Evolutionary conservation across 129 eudicot species (phyloP).

Genomic region (Escallonia herrerae): DNA sequence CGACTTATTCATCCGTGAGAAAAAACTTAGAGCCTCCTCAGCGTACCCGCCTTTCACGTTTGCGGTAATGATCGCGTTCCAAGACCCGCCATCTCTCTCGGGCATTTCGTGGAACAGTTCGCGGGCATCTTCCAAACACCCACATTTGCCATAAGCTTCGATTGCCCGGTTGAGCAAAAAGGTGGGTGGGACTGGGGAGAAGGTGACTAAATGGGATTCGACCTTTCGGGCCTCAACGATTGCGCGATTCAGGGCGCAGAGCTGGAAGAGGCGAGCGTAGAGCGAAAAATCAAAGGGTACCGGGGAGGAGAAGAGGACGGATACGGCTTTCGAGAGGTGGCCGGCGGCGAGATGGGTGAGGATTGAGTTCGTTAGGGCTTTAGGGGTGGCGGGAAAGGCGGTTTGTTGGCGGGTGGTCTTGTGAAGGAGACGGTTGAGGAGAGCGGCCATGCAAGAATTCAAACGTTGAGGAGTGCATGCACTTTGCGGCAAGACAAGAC

Average conservation of each 20-base stretch:
- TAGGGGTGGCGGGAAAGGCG: conserved; percentile 19
- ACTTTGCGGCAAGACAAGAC: too few species aligned
- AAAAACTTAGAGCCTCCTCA: conserved; percentile 37
- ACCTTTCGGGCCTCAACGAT: conserved; percentile 67
- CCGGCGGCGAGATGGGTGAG: conserved; percentile 40
- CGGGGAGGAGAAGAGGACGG: conserved; percentile 57
- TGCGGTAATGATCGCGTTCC: conserved; percentile 73
- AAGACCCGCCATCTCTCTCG: conserved; percentile 66
- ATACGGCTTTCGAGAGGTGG: conserved; percentile 61
- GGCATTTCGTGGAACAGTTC: conserved; percentile 95
- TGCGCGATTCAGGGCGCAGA: conserved; percentile 48
- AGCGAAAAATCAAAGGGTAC: conserved; percentile 42
- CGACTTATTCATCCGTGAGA: conserved; percentile 37
- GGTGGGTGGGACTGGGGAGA: conserved; percentile 42
- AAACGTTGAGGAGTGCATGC: too few species aligned
- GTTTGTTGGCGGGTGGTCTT: not conserved
- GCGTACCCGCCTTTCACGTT: conserved; percentile 33
- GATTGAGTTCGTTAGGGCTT: conserved; percentile 38
- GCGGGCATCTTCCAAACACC: conserved; percentile 61
- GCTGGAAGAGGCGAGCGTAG: conserved; percentile 54
- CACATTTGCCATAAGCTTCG: conserved; percentile 62
- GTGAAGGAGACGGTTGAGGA: conserved; percentile 1
- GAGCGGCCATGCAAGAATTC: not conserved
- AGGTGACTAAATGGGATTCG: conserved; percentile 67
- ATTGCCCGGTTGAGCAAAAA: conserved; percentile 74